These are phyloP conservation scores for Calonectria fujianensis DNA, from an alignment of 2,329 filamentous ascomycete genomes.

Conservation along the genomic window DNA sequence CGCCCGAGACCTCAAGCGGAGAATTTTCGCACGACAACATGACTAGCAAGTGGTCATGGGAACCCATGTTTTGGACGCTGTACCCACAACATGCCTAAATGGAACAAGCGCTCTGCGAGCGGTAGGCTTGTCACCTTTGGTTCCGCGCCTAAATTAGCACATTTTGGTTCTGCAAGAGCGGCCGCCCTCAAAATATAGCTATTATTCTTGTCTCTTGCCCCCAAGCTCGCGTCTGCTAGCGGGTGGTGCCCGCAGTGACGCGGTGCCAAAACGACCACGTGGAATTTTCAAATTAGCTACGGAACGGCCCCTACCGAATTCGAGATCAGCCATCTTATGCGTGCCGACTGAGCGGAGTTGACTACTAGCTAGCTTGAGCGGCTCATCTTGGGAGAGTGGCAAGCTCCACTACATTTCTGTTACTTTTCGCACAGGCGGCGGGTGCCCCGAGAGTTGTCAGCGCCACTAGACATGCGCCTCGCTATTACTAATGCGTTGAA, in stretches of 20 bases:
- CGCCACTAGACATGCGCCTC: neutral
- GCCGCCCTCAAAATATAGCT: neutral
- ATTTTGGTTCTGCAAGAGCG: conserved; percentile 7
- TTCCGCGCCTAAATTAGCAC: neutral
- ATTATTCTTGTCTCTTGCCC: neutral
- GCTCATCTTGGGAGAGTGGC: no score
- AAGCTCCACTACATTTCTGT: neutral
- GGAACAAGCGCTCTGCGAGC: neutral
- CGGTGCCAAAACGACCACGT: neutral
- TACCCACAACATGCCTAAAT: neutral
- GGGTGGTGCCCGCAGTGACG: neutral
- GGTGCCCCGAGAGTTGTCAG: neutral
- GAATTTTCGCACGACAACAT: neutral
- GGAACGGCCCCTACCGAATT: neutral
- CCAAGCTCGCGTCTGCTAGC: neutral
- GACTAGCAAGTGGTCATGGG: neutral
- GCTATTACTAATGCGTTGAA: neutral
- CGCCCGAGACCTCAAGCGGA: neutral
- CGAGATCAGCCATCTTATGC: neutral
- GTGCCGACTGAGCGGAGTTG: neutral
- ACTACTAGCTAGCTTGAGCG: neutral
- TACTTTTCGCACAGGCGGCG: neutral
- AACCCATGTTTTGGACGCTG: neutral
- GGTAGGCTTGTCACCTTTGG: neutral
- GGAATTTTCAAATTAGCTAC: neutral